Conservation (phyloP, 345 rosid genomes). For the Acer campestre region DNA sequence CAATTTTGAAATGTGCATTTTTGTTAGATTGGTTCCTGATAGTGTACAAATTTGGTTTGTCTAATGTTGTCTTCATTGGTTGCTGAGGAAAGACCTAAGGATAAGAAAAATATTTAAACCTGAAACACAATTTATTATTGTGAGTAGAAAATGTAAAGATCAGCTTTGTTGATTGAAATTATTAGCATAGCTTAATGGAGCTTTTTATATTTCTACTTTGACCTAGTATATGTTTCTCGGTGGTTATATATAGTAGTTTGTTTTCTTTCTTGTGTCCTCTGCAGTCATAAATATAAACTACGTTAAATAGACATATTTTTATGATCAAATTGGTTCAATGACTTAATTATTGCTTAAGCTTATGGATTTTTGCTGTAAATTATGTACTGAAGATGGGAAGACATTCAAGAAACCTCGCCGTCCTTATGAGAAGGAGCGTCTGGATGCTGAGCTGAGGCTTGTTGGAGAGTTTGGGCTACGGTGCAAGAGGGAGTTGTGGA, state of each 20-base stretch:
- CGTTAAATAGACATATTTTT: background rate
- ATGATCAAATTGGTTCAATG: background rate
- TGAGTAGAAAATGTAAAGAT: no score
- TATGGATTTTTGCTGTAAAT: background rate
- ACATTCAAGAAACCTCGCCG: constrained; percentile 55
- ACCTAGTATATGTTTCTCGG: no score
- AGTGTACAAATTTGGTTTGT: background rate
- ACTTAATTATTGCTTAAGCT: background rate
- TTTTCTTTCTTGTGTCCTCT: no score
- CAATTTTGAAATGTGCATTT: background rate
- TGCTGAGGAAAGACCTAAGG: background rate
- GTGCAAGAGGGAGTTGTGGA: constrained; percentile 55
- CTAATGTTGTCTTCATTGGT: background rate
- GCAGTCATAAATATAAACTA: background rate
- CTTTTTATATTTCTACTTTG: no score
- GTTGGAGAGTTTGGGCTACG: constrained; percentile 56
- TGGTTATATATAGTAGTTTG: no score
- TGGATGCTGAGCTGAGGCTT: constrained; percentile 56
- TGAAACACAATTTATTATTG: no score
- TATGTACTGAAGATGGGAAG: constrained; percentile 42
- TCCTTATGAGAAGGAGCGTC: constrained; percentile 57
- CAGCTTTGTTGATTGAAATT: background rate
- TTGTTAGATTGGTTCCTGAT: background rate
- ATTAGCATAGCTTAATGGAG: background rate
- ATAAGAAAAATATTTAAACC: background rate